phyloP scores from a whole-genome alignment of 805 yeast species.

The Candida pseudofarinosa region DNA sequence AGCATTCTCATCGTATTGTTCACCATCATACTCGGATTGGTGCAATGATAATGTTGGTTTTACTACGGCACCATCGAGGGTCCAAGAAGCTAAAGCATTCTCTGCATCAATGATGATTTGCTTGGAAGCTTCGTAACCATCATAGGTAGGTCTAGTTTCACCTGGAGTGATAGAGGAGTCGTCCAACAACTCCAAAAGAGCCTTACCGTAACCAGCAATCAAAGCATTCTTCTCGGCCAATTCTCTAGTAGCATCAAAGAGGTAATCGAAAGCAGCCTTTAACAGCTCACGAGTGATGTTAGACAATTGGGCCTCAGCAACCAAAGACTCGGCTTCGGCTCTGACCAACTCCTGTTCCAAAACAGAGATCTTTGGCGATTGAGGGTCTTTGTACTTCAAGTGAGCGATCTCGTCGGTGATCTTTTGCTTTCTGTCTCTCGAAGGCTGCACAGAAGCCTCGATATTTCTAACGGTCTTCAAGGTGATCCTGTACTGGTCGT shows the following conservation, averaged over 20 bases:
- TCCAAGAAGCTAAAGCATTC: constrained; percentile 79
- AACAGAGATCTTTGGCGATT: constrained; percentile 73
- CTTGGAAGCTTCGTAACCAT: constrained; percentile 84
- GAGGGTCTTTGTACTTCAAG: constrained; percentile 81
- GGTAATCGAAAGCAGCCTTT: constrained; percentile 79
- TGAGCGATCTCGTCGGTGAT: constrained; percentile 82
- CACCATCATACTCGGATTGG: constrained; percentile 51
- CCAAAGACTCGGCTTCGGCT: constrained; percentile 88
- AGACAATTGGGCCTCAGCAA: constrained; percentile 88
- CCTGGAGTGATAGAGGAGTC: constrained; percentile 88
- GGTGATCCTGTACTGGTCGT: constrained; percentile 82
- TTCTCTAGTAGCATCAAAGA: constrained; percentile 81
- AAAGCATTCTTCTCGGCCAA: constrained; percentile 81
- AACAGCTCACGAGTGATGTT: constrained; percentile 85
- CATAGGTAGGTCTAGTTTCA: constrained; percentile 86
- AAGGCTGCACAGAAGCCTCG: constrained; percentile 84
- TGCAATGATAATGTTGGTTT: constrained; percentile 75
- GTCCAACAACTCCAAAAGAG: constrained; percentile 74
- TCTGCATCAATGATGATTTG: constrained; percentile 85
- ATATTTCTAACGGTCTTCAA: constrained; percentile 78
- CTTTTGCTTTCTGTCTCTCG: constrained; percentile 81
- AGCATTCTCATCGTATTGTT: constrained; percentile 47
- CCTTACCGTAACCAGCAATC: constrained; percentile 89
- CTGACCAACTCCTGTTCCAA: constrained; percentile 87
- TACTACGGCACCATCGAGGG: constrained; percentile 76